Evolutionary conservation across 164 flowering plant genomes (phyloP), one percentile per base, ranked within the genome.

Genomic region (Nymphaea thermarum): DNA sequence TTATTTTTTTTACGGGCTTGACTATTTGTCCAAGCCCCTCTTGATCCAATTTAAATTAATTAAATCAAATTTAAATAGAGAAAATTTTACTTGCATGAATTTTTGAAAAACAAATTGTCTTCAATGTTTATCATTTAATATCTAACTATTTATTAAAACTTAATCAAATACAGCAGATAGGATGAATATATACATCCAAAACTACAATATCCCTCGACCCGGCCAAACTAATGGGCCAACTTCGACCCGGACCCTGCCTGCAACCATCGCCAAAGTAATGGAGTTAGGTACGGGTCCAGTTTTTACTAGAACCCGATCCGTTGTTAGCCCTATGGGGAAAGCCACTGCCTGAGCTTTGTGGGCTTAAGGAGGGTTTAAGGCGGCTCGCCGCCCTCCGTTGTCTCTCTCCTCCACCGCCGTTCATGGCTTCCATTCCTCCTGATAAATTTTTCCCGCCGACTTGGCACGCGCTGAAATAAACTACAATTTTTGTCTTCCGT

Each of bases 331-430:
- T 51, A 51, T 51, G 57, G 57, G 57, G 3, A 51, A 15, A 3
- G 57, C 57, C 12, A 51, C 57, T 15, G 57, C 8, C 8, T 10
- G 8, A 15, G 8, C 0, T 10, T 8, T 10, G 57, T 5, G 62
- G 70, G 64, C 60, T 68, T 68, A 55, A 10, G 53, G 14, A 25
- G 70, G 70, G 70, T 61, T 68, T 68, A 68, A 68, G 65, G 53
- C 70, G 57, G 12, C 57, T 16, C 3, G 36, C 36, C 36, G 36
- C 36, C 36, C 36, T 25, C 36, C 36, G 1, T 0, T 25, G 36
- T 53, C 12, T 3, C 41, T 8, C 3, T 17, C 60, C 18, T 3
- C 47, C 60, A n/a, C 41, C 11, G 25, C 18, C 60, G 41, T 17
- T 45, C 17, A 17, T 43, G 14, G 42, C 7, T 53, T 66, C 15